Evolutionary conservation across 164 flowering plant genomes (phyloP).

Genomic region (Platanus orientalis): DNA sequence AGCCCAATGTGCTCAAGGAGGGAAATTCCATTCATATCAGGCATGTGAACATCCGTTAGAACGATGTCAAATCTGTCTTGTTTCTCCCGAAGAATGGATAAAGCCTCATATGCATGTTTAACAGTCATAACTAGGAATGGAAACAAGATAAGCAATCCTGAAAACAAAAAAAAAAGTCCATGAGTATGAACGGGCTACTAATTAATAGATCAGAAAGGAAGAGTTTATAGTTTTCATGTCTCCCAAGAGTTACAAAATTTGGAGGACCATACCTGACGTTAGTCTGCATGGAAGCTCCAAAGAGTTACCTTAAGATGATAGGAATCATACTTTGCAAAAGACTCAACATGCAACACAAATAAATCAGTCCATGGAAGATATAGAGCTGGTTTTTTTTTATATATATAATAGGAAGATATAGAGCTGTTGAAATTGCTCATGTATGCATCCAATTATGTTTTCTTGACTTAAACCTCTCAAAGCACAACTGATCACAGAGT

Average conservation of each 20-base stretch:
- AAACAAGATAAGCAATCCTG: neutral
- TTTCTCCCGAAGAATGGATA: slow-evolving; percentile 10
- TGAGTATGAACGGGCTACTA: too few species aligned
- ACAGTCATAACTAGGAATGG: slow-evolving; percentile 6
- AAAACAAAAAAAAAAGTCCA: too few species aligned
- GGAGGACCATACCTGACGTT: neutral
- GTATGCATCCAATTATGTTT: too few species aligned
- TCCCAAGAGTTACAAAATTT: neutral
- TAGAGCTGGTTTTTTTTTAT: too few species aligned
- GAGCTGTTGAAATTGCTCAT: too few species aligned
- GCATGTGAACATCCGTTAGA: slow-evolving; percentile 18
- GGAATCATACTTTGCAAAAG: neutral
- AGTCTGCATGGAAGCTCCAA: neutral
- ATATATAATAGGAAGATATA: too few species aligned
- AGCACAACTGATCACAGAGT: too few species aligned
- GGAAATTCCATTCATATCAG: slow-evolving; percentile 15
- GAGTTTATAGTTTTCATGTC: neutral
- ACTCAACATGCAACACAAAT: neutral
- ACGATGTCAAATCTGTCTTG: slow-evolving; percentile 17
- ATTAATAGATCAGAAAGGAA: too few species aligned
- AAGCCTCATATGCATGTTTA: slow-evolving; percentile 2
- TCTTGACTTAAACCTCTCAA: too few species aligned
- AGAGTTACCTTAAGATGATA: neutral
- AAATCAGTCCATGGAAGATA: neutral
- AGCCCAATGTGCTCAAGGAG: slow-evolving; percentile 7